phyloP scores from a whole-genome alignment of 2,329 filamentous ascomycete genomes.

The Fusarium tjaetaba region DNA sequence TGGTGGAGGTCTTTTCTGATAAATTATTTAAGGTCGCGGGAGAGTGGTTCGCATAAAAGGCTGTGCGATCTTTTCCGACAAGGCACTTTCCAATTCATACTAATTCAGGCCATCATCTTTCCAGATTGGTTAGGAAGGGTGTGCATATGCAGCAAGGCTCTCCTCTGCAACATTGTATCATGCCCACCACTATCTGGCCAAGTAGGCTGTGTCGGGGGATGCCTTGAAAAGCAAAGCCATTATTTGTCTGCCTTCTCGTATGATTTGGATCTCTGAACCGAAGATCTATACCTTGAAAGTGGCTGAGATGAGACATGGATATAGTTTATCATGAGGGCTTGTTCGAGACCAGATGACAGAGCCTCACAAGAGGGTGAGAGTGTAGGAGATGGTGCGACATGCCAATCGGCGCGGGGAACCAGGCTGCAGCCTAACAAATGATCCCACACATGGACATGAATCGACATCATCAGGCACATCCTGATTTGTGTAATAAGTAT shows the following conservation, averaged over 20 bases:
- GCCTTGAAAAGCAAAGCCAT: not conserved
- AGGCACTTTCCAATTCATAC: not conserved
- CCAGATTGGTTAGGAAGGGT: not conserved
- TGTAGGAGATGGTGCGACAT: not conserved
- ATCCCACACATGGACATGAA: not conserved
- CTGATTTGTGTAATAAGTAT: not conserved
- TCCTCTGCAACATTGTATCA: not conserved
- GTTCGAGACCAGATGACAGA: not conserved
- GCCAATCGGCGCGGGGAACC: not conserved
- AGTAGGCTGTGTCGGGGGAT: not conserved
- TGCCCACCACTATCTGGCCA: not conserved
- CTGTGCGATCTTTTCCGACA: not conserved
- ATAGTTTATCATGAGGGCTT: not conserved
- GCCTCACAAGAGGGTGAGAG: not conserved
- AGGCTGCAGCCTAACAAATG: not conserved
- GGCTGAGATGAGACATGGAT: not conserved
- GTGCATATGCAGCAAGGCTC: constrained; percentile 2
- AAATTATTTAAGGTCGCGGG: not conserved
- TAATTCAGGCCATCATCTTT: not conserved
- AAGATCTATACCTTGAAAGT: not conserved
- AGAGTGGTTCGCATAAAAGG: not conserved
- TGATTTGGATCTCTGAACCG: not conserved
- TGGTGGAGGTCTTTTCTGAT: not conserved
- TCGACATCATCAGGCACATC: not conserved
- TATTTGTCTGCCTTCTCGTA: not conserved